Evolutionary conservation across 2,329 filamentous ascomycete species (phyloP), one percentile per base, ranked within the genome.

Genomic region (Saccharata proteae): DNA sequence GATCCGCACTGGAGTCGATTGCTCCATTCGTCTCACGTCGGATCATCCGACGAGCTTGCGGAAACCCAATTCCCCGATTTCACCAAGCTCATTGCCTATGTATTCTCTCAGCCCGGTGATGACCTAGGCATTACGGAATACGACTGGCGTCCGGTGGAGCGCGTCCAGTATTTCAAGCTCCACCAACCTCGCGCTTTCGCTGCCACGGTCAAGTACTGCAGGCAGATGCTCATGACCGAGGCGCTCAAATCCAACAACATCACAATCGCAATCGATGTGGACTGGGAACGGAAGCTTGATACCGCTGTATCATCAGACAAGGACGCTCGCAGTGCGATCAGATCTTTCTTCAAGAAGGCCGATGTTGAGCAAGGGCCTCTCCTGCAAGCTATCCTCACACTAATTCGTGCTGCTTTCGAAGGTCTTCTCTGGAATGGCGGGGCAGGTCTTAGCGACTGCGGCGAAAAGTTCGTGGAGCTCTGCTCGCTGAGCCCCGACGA

Each of bases 281-380:
- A 88, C 39, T 96, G 90, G 90, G 80, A 85, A 49, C 67, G 77
- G 26, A 78, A 80, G 42, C 63, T 96, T 3, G 80, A 86, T 42
- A 71, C 75, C 2, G 65, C 79, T 5, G 64, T 90, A 17, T 69
- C 74, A 23, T 80, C 77, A 4, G 80, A 88, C 45, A 66, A 78
- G 36, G 59, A 66, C 26, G 73, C 74, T 8, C 69, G 82, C 23
- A 54, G 66, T 16, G 65, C 65, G 5, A 65, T 85, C 34, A 69
- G 65, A 33, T 46, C 48, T 1, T 73, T 77, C 39, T 44, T 54
- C 5, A 39, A 47, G 13, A 38, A 29, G 8, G 33, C 33, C 6
- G 29, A 27, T 9, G 25, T 24, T 3, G 33, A 31, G 15, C 33
- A 35, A 31, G 33, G 33, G 3, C n/a, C 24, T 14, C 26, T 35